Conservation (phyloP, 306 rosid species). For the Acacia confusa region DNA sequence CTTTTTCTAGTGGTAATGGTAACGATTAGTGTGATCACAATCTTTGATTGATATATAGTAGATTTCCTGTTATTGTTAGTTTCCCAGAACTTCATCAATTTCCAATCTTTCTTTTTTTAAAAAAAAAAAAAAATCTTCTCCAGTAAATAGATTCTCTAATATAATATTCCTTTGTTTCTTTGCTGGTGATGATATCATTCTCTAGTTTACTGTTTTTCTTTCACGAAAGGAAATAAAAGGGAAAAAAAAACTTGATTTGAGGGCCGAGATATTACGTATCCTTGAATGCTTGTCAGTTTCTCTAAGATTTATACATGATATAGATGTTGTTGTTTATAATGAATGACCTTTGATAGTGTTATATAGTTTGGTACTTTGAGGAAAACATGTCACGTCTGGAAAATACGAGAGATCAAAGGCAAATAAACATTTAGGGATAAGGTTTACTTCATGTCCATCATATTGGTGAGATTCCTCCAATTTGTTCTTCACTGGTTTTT, state of each 20-base stretch:
- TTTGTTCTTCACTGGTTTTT: not conserved
- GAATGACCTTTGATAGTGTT: not conserved
- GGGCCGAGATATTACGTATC: not conserved
- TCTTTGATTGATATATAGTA: not conserved
- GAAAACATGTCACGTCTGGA: constrained; percentile 24
- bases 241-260: not conserved
- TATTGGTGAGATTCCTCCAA: constrained; percentile 6
- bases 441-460: not conserved
- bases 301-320: not conserved
- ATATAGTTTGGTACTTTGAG: not conserved
- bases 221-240: not conserved
- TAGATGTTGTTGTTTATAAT: not conserved
- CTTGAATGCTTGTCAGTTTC: not conserved
- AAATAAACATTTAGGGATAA: not conserved
- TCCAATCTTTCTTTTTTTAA: not conserved
- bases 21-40: not conserved
- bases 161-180: not conserved
- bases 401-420: not conserved
- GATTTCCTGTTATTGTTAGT: not conserved
- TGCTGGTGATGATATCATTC: not conserved
- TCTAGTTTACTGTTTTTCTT: not conserved
- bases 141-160: not conserved
- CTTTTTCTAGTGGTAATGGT: not conserved
- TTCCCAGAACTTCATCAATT: not conserved
- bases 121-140: not conserved